phyloP scores from a whole-genome alignment of 2,329 filamentous ascomycete genomes.

The Neurospora sp. region DNA sequence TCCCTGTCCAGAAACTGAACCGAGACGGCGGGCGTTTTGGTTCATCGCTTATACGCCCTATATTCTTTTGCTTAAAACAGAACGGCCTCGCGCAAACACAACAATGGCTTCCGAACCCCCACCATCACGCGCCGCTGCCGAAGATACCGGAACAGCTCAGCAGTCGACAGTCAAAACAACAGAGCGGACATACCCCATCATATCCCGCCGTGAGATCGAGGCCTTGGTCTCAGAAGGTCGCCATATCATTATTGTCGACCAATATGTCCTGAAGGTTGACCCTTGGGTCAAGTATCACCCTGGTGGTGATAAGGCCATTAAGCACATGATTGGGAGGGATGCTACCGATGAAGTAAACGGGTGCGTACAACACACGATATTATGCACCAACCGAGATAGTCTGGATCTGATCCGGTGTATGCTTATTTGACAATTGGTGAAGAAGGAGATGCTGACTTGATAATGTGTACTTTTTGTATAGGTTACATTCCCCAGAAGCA shows the following conservation, averaged over 20 bases:
- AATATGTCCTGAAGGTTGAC: conserved; percentile 77
- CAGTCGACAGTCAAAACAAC: background rate
- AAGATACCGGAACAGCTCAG: background rate
- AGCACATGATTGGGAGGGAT: conserved; percentile 89
- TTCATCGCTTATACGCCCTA: background rate
- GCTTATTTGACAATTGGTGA: conserved; percentile 1
- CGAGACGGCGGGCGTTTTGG: background rate
- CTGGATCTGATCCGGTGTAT: background rate
- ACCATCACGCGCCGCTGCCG: background rate
- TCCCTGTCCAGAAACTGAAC: background rate
- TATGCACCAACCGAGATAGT: background rate
- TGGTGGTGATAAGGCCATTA: conserved; percentile 81
- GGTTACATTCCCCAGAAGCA: conserved; percentile 74
- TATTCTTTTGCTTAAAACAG: background rate
- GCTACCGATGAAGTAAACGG: conserved; percentile 89
- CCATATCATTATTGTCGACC: conserved; percentile 71
- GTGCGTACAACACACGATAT: conserved; percentile 41
- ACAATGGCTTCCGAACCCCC: background rate
- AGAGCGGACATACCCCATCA: conserved; percentile 24
- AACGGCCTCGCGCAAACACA: background rate
- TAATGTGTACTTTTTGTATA: conserved; percentile 27
- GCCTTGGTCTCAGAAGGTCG: conserved; percentile 73
- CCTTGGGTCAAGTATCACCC: conserved; percentile 85
- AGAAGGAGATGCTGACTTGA: background rate
- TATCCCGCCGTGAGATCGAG: conserved; percentile 55